These are phyloP conservation scores for Podila verticillata DNA, from an alignment of 192 early-diverging fungal species.

Conservation along the genomic window DNA sequence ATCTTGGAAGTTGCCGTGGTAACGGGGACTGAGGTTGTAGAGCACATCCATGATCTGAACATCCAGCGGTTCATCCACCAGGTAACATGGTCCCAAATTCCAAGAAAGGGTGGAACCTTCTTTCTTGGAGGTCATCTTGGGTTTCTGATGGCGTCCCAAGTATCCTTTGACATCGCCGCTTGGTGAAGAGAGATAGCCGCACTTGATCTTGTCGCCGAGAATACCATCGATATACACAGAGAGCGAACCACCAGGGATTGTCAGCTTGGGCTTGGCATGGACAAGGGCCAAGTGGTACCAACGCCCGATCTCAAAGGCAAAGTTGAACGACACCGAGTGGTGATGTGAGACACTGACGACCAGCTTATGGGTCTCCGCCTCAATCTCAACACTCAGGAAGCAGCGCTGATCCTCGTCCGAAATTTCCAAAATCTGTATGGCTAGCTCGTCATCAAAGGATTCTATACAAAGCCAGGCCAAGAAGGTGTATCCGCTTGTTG, in stretches of 20 bases:
- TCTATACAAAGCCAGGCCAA: conserved; percentile 71
- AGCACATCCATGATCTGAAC: conserved; percentile 65
- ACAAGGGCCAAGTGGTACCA: conserved; percentile 80
- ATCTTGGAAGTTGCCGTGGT: conserved; percentile 72
- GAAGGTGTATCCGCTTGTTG: conserved; percentile 67
- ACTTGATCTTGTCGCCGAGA: conserved; percentile 62
- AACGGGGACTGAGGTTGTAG: conserved; percentile 72
- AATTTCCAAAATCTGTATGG: conserved; percentile 58
- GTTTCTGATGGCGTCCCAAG: conserved; percentile 54
- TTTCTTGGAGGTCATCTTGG: conserved; percentile 38
- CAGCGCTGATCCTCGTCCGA: conserved; percentile 59
- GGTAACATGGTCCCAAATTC: conserved; percentile 73
- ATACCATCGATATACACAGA: conserved; percentile 72
- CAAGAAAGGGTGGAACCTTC: conserved; percentile 55
- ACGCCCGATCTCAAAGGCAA: conserved; percentile 62
- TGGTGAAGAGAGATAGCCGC: conserved; percentile 62
- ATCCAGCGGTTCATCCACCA: conserved; percentile 70
- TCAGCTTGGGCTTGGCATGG: conserved; percentile 65
- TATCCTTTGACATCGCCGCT: conserved; percentile 49
- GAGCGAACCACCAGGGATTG: conserved; percentile 50
- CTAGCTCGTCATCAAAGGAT: conserved; percentile 54
- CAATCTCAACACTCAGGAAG: conserved; percentile 56
- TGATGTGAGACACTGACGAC: conserved; percentile 57
- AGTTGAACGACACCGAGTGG: conserved; percentile 55
- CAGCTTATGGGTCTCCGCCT: conserved; percentile 56